phyloP scores from a whole-genome alignment of 1,139 yeast genomes.

The Sugiyamaella japonica region DNA sequence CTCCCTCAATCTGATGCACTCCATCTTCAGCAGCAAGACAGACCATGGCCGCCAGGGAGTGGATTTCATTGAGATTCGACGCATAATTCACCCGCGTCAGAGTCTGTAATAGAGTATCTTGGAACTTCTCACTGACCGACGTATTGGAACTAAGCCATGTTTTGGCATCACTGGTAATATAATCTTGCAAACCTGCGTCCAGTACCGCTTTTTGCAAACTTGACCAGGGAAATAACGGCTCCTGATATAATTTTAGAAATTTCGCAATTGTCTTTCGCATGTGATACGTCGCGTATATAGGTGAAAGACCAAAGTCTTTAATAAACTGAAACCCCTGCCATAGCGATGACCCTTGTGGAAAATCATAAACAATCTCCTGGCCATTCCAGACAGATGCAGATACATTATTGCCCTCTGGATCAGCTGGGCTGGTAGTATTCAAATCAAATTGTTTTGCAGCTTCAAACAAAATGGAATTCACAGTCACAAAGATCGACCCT shows the following conservation, averaged over 20 bases:
- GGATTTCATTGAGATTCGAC: conserved; percentile 42
- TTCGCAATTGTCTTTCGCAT: conserved; percentile 26
- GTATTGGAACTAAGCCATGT: conserved; percentile 30
- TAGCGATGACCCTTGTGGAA: conserved; percentile 19
- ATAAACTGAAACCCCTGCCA: conserved; percentile 29
- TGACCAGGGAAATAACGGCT: conserved; percentile 37
- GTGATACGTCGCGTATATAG: conserved; percentile 29
- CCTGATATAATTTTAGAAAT: conserved; percentile 36
- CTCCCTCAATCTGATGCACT: conserved; percentile 42
- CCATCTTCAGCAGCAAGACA: conserved; percentile 42
- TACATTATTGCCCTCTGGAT: conserved; percentile 27
- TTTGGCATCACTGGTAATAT: conserved; percentile 33
- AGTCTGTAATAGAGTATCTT: conserved; percentile 41
- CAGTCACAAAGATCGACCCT: conserved; percentile 46
- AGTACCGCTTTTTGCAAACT: conserved; percentile 27
- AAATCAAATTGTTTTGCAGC: conserved; percentile 44
- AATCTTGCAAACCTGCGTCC: conserved; percentile 32
- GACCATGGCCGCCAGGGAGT: conserved; percentile 45
- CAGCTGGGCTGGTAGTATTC: conserved; percentile 22
- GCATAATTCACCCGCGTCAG: conserved; percentile 48
- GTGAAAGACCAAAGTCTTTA: conserved; percentile 37
- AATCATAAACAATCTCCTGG: conserved; percentile 31
- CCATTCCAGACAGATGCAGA: conserved; percentile 47
- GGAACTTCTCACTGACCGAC: conserved; percentile 34
- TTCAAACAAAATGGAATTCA: conserved; percentile 40